Evolutionary conservation across 192 early-diverging fungal species (phyloP).

Genomic region (Gamsiella multidivaricata): DNA sequence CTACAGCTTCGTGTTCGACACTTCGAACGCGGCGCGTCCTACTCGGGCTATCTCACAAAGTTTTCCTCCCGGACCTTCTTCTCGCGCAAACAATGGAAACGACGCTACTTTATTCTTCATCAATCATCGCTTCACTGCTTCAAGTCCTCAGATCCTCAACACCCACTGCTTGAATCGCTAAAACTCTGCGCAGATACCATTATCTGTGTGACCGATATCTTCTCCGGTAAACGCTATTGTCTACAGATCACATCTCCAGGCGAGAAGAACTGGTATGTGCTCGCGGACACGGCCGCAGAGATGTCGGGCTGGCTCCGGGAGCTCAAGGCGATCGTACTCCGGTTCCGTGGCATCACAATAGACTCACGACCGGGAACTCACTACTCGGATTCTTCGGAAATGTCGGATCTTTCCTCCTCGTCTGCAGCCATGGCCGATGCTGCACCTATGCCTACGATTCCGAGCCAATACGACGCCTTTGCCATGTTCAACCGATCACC

Average conservation of each 20-base stretch:
- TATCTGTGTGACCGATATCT: constrained; percentile 58
- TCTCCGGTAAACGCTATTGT: constrained; percentile 52
- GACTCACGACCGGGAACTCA: constrained; percentile 22
- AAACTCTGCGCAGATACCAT: constrained; percentile 49
- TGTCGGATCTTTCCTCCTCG: constrained; percentile 31
- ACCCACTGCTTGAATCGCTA: constrained; percentile 45
- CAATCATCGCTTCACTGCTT: constrained; percentile 55
- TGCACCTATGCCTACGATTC: constrained; percentile 6
- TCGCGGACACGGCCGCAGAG: constrained; percentile 52
- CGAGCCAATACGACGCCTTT: constrained; percentile 12
- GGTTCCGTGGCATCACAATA: constrained; percentile 8
- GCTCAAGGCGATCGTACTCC: constrained; percentile 52
- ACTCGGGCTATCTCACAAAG: constrained; percentile 49
- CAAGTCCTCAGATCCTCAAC: constrained; percentile 50
- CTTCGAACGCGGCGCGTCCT: constrained; percentile 18
- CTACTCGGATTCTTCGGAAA: constrained; percentile 44
- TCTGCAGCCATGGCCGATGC: constrained; percentile 10
- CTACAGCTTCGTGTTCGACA: constrained; percentile 35
- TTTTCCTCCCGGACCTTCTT: constrained; percentile 48
- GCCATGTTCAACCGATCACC: neutral
- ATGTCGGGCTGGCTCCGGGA: constrained; percentile 54
- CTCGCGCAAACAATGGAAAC: constrained; percentile 56
- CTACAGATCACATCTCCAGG: constrained; percentile 53
- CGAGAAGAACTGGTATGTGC: constrained; percentile 56
- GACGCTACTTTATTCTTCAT: constrained; percentile 54